A percentile compares a stretch with the other conserved stretches of the same genome.
Evolutionary conservation across 2,329 filamentous ascomycete species (phyloP).

Genomic region (Trichoderma citrinoviride): DNA sequence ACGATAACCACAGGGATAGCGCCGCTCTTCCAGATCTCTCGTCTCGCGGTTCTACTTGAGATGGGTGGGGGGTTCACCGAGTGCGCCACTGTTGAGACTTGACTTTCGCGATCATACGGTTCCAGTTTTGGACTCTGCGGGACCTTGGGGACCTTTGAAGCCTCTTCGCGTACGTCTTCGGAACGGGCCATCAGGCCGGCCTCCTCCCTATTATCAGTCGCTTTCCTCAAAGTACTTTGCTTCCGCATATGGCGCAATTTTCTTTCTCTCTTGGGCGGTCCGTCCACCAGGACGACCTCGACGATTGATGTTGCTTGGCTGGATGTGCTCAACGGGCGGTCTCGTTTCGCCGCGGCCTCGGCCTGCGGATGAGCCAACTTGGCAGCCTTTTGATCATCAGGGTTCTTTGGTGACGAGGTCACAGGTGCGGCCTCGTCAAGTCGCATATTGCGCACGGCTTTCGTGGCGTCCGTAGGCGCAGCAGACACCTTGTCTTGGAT

Average conservation of each 20-base stretch:
- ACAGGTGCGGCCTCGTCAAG: constrained; percentile 43
- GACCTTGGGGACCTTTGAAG: constrained; percentile 31
- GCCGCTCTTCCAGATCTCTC: constrained; percentile 57
- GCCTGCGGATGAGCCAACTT: constrained; percentile 8
- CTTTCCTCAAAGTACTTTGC: constrained; percentile 49
- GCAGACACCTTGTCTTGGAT: constrained; percentile 48
- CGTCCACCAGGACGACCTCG: constrained; percentile 57
- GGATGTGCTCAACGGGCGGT: constrained; percentile 37
- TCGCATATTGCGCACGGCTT: constrained; percentile 48
- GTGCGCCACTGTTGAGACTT: constrained; percentile 49
- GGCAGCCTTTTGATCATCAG: constrained; percentile 24
- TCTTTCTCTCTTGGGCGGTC: constrained; percentile 44
- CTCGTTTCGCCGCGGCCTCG: not conserved
- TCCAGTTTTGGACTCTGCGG: constrained; percentile 31
- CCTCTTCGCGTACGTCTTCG: constrained; percentile 23
- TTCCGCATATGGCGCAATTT: constrained; percentile 63
- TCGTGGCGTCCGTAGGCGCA: constrained; percentile 51
- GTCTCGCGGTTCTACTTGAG: constrained; percentile 54
- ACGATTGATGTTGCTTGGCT: constrained; percentile 55
- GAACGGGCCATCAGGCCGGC: constrained; percentile 22
- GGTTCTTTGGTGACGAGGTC: constrained; percentile 36
- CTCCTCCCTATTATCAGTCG: constrained; percentile 27
- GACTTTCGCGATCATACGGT: constrained; percentile 40
- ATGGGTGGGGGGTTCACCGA: constrained; percentile 47
- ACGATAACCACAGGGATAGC: constrained; percentile 63